These are phyloP conservation scores for Strobilomyces dryophilus DNA, from an alignment of 768 basidiomycete genomes.

Conservation along the genomic window DNA sequence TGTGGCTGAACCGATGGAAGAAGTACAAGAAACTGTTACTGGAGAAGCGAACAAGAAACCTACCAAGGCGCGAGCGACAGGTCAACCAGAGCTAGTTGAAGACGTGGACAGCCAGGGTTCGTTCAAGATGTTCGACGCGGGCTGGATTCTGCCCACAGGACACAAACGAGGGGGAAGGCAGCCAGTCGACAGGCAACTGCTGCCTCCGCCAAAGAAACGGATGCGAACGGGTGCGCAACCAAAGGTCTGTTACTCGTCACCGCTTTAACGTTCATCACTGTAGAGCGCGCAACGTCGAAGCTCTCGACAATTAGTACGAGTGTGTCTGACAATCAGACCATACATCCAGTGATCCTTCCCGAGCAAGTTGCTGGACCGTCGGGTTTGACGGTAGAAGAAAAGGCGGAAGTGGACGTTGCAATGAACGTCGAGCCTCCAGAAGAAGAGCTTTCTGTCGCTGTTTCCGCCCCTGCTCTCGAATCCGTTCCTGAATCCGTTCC, in stretches of 20 bases:
- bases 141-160: constrained; percentile 83
- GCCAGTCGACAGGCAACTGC: constrained; percentile 38
- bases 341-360: constrained; percentile 21
- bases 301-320: constrained; percentile 46
- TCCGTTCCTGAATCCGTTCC: neutral
- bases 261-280: neutral
- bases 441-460: neutral
- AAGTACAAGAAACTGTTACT: constrained; percentile 2
- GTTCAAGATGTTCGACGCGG: constrained; percentile 79
- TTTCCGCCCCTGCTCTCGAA: neutral
- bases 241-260: neutral
- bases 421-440: constrained; percentile 16
- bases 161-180: constrained; percentile 60
- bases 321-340: constrained; percentile 43
- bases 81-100: constrained; percentile 50
- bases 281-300: constrained; percentile 38
- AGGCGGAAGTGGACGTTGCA: constrained; percentile 11
- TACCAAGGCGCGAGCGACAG: constrained; percentile 17
- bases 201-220: constrained; percentile 55
- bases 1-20: constrained; percentile 8
- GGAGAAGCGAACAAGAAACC: constrained; percentile 27
- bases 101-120: constrained; percentile 66
- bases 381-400: constrained; percentile 17
- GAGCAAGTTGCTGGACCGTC: constrained; percentile 28
- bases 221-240: constrained; percentile 39